Conservation (phyloP, 176 grass and related monocot genomes). For the Musa beccarii region DNA sequence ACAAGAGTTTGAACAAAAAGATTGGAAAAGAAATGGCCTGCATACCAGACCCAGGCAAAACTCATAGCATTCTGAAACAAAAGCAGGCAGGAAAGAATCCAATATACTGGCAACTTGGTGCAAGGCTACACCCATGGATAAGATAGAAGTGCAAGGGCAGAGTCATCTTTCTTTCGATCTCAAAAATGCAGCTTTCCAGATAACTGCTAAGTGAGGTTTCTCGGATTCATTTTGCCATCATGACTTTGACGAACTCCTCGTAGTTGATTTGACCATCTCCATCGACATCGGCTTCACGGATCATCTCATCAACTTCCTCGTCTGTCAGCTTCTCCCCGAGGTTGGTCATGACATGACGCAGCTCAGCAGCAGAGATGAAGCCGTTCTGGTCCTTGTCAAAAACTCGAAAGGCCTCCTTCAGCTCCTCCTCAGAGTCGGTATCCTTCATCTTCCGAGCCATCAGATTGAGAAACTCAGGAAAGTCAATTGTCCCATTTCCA, state of each 20-base stretch:
- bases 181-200: background rate
- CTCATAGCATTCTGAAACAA: background rate
- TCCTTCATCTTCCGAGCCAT: constrained; percentile 7
- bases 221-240: background rate
- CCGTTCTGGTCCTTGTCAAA: constrained; percentile 5
- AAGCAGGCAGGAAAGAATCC: background rate
- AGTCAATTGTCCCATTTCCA: constrained; percentile 1
- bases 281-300: constrained; percentile 1
- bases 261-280: constrained; percentile 4
- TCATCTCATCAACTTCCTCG: constrained; percentile 5
- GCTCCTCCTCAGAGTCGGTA: constrained; percentile 1
- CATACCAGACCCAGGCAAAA: background rate
- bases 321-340: constrained; percentile 3
- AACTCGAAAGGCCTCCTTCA: constrained; percentile 4
- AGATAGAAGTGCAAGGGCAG: background rate
- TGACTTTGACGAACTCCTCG: constrained; percentile 1
- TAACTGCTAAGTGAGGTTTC: background rate
- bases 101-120: no score
- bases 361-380: background rate
- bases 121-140: background rate
- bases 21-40: background rate
- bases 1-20: background rate
- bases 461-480: constrained; percentile 5
- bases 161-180: background rate
- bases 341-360: background rate